These are phyloP conservation scores for Stereocaulon alpinum DNA, from an alignment of 495 filamentous ascomycete genomes.

Conservation along the genomic window DNA sequence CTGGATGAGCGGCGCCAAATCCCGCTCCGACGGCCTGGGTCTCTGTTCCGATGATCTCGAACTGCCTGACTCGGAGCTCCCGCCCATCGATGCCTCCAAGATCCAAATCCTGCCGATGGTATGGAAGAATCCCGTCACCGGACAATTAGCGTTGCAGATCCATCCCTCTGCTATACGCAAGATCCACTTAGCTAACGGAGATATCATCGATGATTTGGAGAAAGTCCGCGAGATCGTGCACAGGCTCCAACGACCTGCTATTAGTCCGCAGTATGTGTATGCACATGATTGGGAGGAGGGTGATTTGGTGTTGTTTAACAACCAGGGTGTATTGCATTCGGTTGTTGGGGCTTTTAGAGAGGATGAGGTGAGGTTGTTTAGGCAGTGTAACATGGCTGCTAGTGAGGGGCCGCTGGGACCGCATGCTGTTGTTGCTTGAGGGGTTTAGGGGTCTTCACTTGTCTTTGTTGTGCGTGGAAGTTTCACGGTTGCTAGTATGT, in stretches of 20 bases:
- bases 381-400: constrained; percentile 66
- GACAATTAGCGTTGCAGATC: constrained; percentile 55
- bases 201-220: constrained; percentile 52
- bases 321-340: constrained; percentile 59
- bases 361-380: constrained; percentile 59
- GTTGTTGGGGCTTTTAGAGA: constrained; percentile 64
- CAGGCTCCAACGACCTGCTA: constrained; percentile 58
- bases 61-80: constrained; percentile 44
- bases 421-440: not conserved
- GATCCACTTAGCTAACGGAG: constrained; percentile 52
- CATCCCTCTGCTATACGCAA: constrained; percentile 57
- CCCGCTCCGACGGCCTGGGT: constrained; percentile 55
- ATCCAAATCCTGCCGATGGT: constrained; percentile 60
- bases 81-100: constrained; percentile 50
- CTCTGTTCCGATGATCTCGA: constrained; percentile 52
- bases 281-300: constrained; percentile 66
- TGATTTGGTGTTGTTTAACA: constrained; percentile 64
- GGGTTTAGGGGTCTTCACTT: not conserved
- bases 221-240: constrained; percentile 58
- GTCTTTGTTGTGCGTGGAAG: not conserved
- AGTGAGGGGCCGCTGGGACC: constrained; percentile 40
- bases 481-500: too few species aligned
- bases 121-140: constrained; percentile 63
- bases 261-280: constrained; percentile 56
- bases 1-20: constrained; percentile 59